phyloP scores from a whole-genome alignment of 108 stramenopile species.

The Tribonema minus region DNA sequence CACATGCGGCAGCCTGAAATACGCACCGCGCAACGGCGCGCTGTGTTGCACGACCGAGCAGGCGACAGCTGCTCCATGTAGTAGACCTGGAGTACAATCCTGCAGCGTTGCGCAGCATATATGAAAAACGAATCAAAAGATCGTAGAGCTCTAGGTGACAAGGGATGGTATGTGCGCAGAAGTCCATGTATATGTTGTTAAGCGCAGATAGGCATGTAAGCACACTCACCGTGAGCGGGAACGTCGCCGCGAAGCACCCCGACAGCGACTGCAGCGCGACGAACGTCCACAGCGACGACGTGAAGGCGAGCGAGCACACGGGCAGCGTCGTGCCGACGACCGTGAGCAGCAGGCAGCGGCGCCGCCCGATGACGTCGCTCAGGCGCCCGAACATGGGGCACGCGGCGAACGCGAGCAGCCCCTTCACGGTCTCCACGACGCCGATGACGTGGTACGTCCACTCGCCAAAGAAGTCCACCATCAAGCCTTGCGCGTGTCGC shows the following conservation, averaged over 20 bases:
- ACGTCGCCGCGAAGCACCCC: constrained; percentile 89
- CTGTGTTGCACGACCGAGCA: too few relatives aligned
- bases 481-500: too few relatives aligned
- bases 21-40: too few relatives aligned
- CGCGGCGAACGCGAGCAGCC: constrained; percentile 79
- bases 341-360: constrained; percentile 73
- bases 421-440: constrained; percentile 75
- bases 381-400: constrained; percentile 86
- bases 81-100: too few relatives aligned
- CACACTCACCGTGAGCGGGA: constrained; percentile 84
- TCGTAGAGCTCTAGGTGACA: too few relatives aligned
- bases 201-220: too few relatives aligned
- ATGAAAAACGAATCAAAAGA: too few relatives aligned
- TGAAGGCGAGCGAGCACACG: constrained; percentile 77
- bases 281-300: constrained; percentile 47
- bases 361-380: constrained; percentile 75
- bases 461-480: constrained; percentile 35
- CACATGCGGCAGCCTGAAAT: too few relatives aligned
- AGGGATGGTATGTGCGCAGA: too few relatives aligned
- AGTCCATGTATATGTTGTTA: too few relatives aligned
- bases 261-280: constrained; percentile 11
- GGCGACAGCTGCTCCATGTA: too few relatives aligned
- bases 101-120: too few relatives aligned
- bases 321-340: constrained; percentile 85
- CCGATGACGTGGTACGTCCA: constrained; percentile 51